These are phyloP conservation scores for Lactifluus subvellereus DNA, from an alignment of 768 basidiomycete genomes.

Conservation along the genomic window DNA sequence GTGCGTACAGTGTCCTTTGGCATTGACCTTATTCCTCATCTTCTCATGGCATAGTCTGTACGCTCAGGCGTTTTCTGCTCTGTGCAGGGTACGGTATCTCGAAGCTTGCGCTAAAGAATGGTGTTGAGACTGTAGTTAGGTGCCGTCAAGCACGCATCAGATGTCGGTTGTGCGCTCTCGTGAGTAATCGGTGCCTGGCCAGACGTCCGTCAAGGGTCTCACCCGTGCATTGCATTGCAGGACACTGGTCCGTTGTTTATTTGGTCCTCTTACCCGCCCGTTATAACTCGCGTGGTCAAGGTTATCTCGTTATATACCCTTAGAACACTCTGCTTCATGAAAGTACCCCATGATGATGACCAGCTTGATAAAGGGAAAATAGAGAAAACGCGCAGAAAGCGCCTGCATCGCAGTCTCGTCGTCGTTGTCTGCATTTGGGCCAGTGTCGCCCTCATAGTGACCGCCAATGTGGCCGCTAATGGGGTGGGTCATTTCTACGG, in stretches of 20 bases:
- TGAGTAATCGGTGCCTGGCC: neutral
- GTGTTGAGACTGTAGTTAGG: neutral
- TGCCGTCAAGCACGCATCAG: neutral
- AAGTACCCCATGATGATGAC: neutral
- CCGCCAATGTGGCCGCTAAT: neutral
- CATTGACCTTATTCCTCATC: neutral
- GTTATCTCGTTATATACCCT: neutral
- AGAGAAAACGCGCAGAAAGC: neutral
- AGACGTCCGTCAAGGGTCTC: neutral
- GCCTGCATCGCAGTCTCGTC: neutral
- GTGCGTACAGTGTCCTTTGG: neutral
- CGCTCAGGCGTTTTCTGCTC: neutral
- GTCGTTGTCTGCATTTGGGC: neutral
- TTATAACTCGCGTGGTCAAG: neutral
- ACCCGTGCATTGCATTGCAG: neutral
- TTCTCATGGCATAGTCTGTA: neutral
- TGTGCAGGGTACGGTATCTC: neutral
- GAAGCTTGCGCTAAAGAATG: neutral
- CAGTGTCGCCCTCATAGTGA: neutral
- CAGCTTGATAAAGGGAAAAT: neutral
- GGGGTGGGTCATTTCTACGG: neutral
- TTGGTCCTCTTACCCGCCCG: neutral
- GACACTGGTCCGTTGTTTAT: neutral
- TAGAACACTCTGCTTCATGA: too few relatives aligned
- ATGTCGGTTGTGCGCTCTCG: neutral